A percentile compares a stretch with the other conserved stretches of the same genome.
These are phyloP conservation scores for Talaromyces thailandensis DNA, from an alignment of 495 filamentous ascomycete species.

Conservation along the genomic window DNA sequence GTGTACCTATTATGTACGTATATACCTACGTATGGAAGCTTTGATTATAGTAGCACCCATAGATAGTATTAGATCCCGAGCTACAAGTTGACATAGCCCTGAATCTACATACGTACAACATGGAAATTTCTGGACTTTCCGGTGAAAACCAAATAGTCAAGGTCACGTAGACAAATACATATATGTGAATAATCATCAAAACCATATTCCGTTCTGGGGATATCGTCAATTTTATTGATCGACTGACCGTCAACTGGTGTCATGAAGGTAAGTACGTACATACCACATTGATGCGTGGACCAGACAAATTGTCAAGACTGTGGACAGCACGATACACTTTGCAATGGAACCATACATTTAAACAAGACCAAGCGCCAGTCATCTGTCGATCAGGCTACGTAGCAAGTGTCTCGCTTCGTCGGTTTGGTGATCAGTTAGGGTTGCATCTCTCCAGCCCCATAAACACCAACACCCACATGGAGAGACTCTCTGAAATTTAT, in stretches of 20 bases:
- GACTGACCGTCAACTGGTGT: no score
- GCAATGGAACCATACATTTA: background rate
- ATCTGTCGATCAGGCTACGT: background rate
- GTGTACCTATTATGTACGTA: background rate
- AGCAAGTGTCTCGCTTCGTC: background rate
- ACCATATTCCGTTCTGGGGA: no score
- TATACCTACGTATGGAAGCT: no score
- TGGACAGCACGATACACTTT: no score
- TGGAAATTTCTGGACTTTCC: no score
- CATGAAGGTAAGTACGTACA: background rate
- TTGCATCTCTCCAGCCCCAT: background rate
- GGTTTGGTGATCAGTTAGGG: background rate
- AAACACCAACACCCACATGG: background rate
- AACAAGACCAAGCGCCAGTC: background rate
- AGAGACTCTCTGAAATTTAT: background rate
- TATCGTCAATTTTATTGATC: no score
- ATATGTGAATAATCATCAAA: no score
- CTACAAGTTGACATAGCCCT: background rate
- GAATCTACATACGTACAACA: background rate
- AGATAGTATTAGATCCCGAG: background rate
- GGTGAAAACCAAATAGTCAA: no score
- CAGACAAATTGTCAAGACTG: background rate
- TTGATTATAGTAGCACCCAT: background rate
- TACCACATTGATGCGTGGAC: background rate
- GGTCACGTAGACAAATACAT: no score